Evolutionary conservation across 2,329 filamentous ascomycete species (phyloP).

Genomic region (Aureobasidium sp.): DNA sequence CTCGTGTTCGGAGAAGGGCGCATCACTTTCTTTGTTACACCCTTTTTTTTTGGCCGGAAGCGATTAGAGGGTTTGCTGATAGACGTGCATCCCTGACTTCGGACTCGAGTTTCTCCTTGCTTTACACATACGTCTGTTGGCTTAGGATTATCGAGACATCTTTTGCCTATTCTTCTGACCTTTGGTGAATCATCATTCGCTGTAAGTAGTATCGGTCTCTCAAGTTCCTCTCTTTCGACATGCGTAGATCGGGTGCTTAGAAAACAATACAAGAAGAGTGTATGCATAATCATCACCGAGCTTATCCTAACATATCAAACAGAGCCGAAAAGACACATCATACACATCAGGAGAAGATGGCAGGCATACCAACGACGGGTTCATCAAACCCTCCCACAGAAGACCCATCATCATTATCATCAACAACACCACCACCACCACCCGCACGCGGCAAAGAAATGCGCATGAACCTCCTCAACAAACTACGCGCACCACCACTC

Average conservation of each 20-base stretch:
- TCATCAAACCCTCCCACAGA: slow-evolving; percentile 22
- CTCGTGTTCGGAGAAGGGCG: not conserved
- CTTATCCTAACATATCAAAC: too few species aligned
- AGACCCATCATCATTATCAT: slow-evolving; percentile 56
- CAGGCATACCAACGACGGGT: slow-evolving; percentile 15
- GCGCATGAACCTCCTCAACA: slow-evolving; percentile 42
- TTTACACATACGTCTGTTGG: too few species aligned
- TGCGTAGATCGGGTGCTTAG: too few species aligned
- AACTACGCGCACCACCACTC: slow-evolving; percentile 41
- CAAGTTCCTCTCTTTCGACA: too few species aligned
- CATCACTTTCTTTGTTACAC: slow-evolving; percentile 8
- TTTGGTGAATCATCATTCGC: too few species aligned
- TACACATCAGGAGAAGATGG: too few species aligned
- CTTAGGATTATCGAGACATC: too few species aligned
- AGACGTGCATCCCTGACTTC: not conserved
- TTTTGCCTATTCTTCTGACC: too few species aligned
- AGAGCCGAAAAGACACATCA: too few species aligned
- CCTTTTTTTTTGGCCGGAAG: not conserved
- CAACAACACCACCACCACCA: slow-evolving; percentile 56
- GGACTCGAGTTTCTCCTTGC: not conserved
- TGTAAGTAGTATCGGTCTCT: too few species aligned
- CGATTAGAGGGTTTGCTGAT: not conserved
- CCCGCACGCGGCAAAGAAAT: slow-evolving; percentile 73
- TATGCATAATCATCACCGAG: too few species aligned
- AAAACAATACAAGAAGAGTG: too few species aligned